Conservation (phyloP, 73 alveolate species). For the Paramecium caudatum region DNA sequence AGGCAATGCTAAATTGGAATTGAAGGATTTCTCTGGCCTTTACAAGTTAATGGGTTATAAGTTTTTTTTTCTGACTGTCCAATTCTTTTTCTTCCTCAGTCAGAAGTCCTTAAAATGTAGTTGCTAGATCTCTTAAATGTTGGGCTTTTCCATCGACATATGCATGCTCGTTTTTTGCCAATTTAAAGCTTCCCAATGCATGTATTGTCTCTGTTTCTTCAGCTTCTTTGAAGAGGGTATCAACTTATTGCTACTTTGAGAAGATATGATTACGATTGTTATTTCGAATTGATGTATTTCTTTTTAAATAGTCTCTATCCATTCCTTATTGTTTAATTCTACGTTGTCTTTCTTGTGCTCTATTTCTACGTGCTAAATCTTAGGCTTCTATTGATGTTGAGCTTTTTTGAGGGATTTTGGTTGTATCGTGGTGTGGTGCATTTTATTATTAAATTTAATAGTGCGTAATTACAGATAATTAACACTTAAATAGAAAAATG, state of each 20-base stretch:
- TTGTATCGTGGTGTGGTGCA: too few relatives aligned
- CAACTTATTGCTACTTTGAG: background rate
- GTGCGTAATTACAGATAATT: too few relatives aligned
- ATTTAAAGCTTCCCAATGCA: conserved; percentile 13
- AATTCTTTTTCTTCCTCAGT: background rate
- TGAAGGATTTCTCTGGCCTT: background rate
- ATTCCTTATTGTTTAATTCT: conserved; percentile 21
- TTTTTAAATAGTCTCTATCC: background rate
- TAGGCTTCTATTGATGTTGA: too few relatives aligned
- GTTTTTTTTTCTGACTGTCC: background rate
- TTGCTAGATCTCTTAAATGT: background rate
- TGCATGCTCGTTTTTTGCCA: background rate
- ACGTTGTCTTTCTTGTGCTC: too few relatives aligned
- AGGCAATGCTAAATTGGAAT: conserved; percentile 9
- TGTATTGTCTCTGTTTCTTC: background rate
- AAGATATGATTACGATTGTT: background rate
- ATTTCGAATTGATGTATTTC: conserved; percentile 12
- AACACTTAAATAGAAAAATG: too few relatives aligned
- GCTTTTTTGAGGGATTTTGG: too few relatives aligned
- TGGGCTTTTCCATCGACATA: background rate
- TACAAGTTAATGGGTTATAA: background rate
- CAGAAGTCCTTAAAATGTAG: background rate
- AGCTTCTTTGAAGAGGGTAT: background rate
- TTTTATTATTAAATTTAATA: too few relatives aligned
- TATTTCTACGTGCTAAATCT: too few relatives aligned